phyloP scores from a whole-genome alignment of 306 rosid genomes.

The Rubus parviflorus region DNA sequence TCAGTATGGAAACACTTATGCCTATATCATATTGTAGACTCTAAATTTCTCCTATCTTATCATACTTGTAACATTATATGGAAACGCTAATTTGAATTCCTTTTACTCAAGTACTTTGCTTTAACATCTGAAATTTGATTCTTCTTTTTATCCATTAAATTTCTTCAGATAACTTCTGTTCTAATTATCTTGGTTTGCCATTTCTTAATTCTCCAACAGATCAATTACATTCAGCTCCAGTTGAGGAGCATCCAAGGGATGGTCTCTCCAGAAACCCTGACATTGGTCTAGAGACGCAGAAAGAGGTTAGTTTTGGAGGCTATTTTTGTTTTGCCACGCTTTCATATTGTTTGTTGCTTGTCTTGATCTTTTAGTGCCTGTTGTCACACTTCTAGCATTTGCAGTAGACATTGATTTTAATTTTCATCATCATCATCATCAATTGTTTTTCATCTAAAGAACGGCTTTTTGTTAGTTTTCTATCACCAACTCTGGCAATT shows the following conservation, averaged over 20 bases:
- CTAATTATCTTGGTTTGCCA: constrained; percentile 18
- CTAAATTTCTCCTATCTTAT: background rate
- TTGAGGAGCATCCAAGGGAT: constrained; percentile 32
- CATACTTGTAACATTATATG: constrained; percentile 2
- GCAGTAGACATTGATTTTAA: background rate
- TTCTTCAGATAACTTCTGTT: constrained; percentile 24
- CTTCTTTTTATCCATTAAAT: constrained; percentile 5
- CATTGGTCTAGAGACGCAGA: constrained; percentile 36
- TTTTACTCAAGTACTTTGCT: background rate
- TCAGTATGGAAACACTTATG: background rate
- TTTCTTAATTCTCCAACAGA: constrained; percentile 32
- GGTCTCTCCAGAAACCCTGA: constrained; percentile 27
- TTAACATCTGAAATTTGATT: constrained; percentile 8
- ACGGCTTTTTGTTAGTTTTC: background rate
- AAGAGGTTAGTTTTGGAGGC: constrained; percentile 46
- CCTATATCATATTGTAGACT: background rate
- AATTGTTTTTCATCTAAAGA: background rate
- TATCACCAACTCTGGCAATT: background rate
- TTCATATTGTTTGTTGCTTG: background rate
- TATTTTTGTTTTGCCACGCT: background rate
- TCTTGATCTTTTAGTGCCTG: too few relatives aligned
- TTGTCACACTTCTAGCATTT: background rate
- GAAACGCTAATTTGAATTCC: constrained; percentile 10
- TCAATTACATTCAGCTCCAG: constrained; percentile 35
- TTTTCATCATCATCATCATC: background rate